Percentiles rank a stretch among this genome's conserved stretches.
These are phyloP conservation scores for Podospora australis DNA, from an alignment of 495 filamentous ascomycete genomes.

Conservation along the genomic window DNA sequence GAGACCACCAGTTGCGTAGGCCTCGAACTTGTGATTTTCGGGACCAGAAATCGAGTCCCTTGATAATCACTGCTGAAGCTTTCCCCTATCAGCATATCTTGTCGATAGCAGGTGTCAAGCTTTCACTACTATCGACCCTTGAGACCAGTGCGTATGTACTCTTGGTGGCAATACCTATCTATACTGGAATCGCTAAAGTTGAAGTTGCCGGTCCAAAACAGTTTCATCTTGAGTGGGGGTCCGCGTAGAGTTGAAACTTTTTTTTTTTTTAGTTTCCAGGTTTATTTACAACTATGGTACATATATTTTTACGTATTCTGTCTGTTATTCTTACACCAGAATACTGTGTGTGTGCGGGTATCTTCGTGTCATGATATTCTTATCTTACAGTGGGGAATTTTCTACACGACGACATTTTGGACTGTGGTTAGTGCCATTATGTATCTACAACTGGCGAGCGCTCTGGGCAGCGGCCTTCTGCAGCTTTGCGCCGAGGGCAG, in stretches of 20 bases:
- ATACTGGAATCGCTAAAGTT: background rate
- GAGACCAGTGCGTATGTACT: too few relatives aligned
- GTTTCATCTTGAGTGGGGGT: too few relatives aligned
- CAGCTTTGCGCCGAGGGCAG: constrained; percentile 6
- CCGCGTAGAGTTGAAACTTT: background rate
- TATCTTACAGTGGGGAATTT: background rate
- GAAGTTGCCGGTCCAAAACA: background rate
- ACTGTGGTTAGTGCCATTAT: too few relatives aligned
- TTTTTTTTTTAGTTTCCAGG: background rate
- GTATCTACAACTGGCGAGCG: background rate
- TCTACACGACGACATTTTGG: constrained; percentile 2
- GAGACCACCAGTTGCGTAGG: too few relatives aligned
- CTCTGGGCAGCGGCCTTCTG: constrained; percentile 8
- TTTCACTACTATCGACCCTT: too few relatives aligned
- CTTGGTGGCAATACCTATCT: too few relatives aligned
- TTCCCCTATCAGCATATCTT: too few relatives aligned
- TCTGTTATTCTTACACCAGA: background rate
- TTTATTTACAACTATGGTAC: background rate
- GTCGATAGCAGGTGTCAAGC: too few relatives aligned
- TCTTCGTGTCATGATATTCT: background rate
- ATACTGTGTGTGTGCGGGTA: too few relatives aligned
- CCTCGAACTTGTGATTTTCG: too few relatives aligned
- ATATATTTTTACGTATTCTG: background rate
- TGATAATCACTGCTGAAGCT: too few relatives aligned
- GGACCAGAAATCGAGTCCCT: too few relatives aligned